Base-by-base conservation (phyloP, 192 early-diverging fungal species). In the Funneliformis geosporum region DNA sequence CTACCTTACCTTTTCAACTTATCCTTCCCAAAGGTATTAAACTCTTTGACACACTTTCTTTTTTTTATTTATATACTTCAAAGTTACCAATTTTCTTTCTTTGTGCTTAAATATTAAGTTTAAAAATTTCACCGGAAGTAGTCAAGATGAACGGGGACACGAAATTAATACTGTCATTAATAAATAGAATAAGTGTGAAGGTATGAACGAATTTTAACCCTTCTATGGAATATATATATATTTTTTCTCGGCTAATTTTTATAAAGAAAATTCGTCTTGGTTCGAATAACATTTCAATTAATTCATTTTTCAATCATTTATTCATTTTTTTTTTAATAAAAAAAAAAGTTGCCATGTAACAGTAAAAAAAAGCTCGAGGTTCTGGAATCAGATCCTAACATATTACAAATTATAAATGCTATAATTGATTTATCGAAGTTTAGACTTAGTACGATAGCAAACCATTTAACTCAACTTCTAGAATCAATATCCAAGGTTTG, bases 381-480 rank as follows among this genome's bases (percentile, higher is more conserved):
- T 40, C 84, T 97, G 68, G 90, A 95, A 65, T 70, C 84, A 61
- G 95, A 96, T 87, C 90, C 92, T 28, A 87, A 94, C 70, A 90
- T 97, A 80, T 88, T 90, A 79, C 92, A 94, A 84, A 93, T 89
- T 82, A 90, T 96, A 72, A 83, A 86, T 76, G 88, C 94, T 21
- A 75, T 97, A 60, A 85, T 96, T 65, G 91, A 94, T 75, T 86
- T 95, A 38, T 93, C 95, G 27, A 92, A 90, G 71, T 93, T 87
- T 88, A 88, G 92, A 46, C 88, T 97, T 28, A 83, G 86, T 27
- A 88, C 89, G 28, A 91, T 95, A 72, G 86, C 91, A 73, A 87
- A 87, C 59, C 88, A 91, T 68, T 86, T 97, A 14, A 84, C 92
- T 28, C 87, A 84, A 62, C 81, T 94, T 61, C 84, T 97, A 38